Evolutionary conservation across 345 rosid species (phyloP), one percentile per base, ranked within the genome.

Genomic region (Heritiera littoralis): DNA sequence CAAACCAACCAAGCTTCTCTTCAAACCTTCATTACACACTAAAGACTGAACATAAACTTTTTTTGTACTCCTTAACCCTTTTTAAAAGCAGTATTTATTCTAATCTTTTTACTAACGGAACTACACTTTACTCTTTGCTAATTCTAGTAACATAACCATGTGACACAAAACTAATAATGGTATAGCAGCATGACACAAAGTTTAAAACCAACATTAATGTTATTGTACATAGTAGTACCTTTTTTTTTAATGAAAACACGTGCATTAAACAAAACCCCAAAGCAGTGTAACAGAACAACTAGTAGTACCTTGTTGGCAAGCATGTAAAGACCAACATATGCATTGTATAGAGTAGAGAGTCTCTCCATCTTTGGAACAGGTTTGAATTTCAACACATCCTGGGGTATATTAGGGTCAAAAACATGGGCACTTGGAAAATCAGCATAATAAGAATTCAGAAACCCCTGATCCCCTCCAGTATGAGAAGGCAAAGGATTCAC

Each of bases 291-390:
- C 28, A 23, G 28, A 23, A 23, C 28, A 23, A 23, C 28, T 23
- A 23, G 28, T 23, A 23, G 28, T 23, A 23, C 28, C 28, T 92
- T 95, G 88, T 95, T 94, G 48, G 99, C 99, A 77, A 95, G 97
- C 98, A 94, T 90, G 87, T 91, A 91, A 76, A 95, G 97, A 85
- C 99, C 99, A 88, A 95, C 97, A 85, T 95, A 98, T 7, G 99
- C 99, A 80, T 94, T 95, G 48, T 93, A 95, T 1, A 90, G 83
- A 35, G 99, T 95, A 61, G 98, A 94, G 32, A 95, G 99, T 45
- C 95, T 90, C 83, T 95, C 94, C 99, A 93, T 92, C 70, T 85
- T 72, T 79, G 95, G 98, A 69, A 79, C 83, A 14, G 93, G 89
- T 80, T 92, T 89, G 23, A 93, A 81, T 35, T 91, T 82, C 83